Evolutionary conservation across 192 early-diverging fungal genomes (phyloP), one percentile per base, ranked within the genome.

Genomic region (Dimargaris cristalligena): DNA sequence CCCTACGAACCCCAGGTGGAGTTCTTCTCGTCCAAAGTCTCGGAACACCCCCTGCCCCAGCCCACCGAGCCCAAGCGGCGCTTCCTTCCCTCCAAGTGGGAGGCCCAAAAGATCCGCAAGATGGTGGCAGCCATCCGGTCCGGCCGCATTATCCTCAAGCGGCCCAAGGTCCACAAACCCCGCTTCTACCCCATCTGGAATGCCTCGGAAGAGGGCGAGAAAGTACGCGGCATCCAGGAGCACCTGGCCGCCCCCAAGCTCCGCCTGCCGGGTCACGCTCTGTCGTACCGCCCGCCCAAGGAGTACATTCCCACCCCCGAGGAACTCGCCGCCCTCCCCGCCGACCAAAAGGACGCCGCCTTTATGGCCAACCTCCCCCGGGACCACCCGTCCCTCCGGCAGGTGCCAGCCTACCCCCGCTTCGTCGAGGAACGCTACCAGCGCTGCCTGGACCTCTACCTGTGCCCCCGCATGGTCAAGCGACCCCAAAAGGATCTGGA

Each of bases 351-450:
- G 61, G 60, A 65, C 31, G 78, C 79, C 66, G 82, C 74, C 4
- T 50, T 25, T n/a, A 18, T 54, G 52, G 52, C 52, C 52, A 23
- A 54, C 34, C 50, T 88, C 52, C 80, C 84, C 23, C 64, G 66
- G 32, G 69, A 72, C 62, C 83, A 82, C 64, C 64, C 72, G 33
- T 78, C 75, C 47, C 78, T 99, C 58, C 85, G 96, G 38, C 61
- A 74, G 29, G 91, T 97, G 32, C 90, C 92, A 28, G 91, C 80
- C 4, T 96, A 95, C 65, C 74, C 80, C 25, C 75, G 79, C 30
- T 96, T 99, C 59, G 81, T 96, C 45, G 83, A 96, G 65, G 94
- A 99, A 68, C 78, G 92, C 48, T 99, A 97, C 71, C 83, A 96
- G 64, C 78, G 96, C 61, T 96, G 92, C 67, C 77, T 99, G 63